Evolutionary conservation across 257 asterid species (phyloP).

Genomic region (Echites panduratus): DNA sequence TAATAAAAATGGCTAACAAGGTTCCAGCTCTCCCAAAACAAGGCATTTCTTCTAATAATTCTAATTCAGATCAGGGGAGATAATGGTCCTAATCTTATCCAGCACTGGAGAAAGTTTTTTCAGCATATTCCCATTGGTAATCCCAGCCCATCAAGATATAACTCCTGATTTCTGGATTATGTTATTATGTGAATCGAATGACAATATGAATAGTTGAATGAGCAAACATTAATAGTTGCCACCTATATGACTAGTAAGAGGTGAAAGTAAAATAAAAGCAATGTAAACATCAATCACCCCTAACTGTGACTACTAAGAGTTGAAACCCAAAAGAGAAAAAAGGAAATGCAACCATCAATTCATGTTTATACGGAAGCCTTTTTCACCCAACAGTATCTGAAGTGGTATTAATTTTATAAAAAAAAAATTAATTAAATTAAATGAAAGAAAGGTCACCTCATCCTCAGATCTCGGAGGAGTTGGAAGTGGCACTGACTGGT

Average conservation of each 20-base stretch:
- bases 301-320: background rate
- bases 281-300: background rate
- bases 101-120: background rate
- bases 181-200: background rate
- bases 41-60: no score
- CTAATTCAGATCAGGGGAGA: no score
- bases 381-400: background rate
- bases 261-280: background rate
- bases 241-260: background rate
- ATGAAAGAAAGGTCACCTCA: conserved; percentile 41
- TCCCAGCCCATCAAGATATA: background rate
- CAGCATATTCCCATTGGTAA: background rate
- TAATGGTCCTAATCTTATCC: background rate
- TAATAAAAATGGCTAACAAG: background rate
- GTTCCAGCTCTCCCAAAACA: no score
- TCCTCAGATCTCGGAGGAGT: conserved; percentile 66
- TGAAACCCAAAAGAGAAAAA: background rate
- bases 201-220: background rate
- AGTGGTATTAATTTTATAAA: background rate
- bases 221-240: background rate
- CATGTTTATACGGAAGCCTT: background rate
- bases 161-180: background rate
- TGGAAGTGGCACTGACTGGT: conserved; percentile 51
- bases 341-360: background rate
- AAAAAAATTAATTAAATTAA: background rate